Evolutionary conservation across 1,284 basidiomycete species (phyloP).

Genomic region (Violaceomyces palustris): DNA sequence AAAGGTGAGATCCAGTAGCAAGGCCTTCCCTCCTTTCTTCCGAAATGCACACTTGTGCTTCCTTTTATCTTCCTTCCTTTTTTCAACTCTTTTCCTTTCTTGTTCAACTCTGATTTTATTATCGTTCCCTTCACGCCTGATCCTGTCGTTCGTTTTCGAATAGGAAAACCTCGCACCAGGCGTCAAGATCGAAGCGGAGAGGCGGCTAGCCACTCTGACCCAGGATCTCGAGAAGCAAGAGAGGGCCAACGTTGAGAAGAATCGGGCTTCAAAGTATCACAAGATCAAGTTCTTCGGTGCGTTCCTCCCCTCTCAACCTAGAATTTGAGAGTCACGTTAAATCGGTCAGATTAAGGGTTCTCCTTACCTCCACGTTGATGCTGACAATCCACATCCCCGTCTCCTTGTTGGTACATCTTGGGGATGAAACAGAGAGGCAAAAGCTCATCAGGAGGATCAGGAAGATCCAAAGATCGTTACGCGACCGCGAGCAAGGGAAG

Average conservation of each 20-base stretch:
- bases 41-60: too few relatives aligned
- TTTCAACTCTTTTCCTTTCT: neutral
- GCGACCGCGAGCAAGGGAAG: constrained; percentile 4
- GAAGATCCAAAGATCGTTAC: neutral
- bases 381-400: neutral
- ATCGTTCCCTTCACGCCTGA: too few relatives aligned
- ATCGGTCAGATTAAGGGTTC: neutral
- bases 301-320: neutral
- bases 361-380: too few relatives aligned
- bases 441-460: constrained; percentile 12
- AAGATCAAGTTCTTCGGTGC: constrained; percentile 31
- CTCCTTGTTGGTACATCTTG: neutral
- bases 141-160: neutral
- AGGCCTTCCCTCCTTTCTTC: too few relatives aligned
- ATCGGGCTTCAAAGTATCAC: constrained; percentile 23
- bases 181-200: constrained; percentile 37
- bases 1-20: constrained; percentile 2
- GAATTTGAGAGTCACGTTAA: neutral
- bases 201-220: constrained; percentile 27
- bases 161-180: constrained; percentile 27
- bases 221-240: constrained; percentile 16
- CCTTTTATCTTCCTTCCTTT: neutral
- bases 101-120: too few relatives aligned
- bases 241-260: constrained; percentile 14
- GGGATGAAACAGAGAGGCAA: constrained; percentile 8